Conservation (phyloP, 2,329 filamentous ascomycete genomes). For the Blumeria graminis region DNA sequence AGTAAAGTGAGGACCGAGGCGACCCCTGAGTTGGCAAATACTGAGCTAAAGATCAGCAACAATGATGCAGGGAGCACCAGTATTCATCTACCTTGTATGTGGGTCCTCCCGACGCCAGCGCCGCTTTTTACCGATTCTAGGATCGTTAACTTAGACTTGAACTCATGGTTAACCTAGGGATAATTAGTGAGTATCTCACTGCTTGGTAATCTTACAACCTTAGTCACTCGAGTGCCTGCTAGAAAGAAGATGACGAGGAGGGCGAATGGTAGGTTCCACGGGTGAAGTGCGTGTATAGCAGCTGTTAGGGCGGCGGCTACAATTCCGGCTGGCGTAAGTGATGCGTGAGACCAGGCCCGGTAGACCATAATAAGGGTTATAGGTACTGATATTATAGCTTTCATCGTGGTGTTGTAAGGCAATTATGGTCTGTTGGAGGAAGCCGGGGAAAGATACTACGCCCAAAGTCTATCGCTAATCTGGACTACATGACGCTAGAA, state of each 20-base stretch:
- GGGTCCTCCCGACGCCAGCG: constrained; percentile 61
- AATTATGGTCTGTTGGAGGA: too few relatives aligned
- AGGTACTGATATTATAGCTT: constrained; percentile 30
- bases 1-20: constrained; percentile 40
- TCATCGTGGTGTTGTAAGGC: constrained; percentile 20
- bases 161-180: constrained; percentile 54
- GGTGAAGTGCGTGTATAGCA: constrained; percentile 64
- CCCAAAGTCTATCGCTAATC: too few relatives aligned
- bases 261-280: constrained; percentile 77
- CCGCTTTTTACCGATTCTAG: constrained; percentile 47
- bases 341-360: constrained; percentile 46
- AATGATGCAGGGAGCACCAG: not conserved
- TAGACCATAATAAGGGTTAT: constrained; percentile 35
- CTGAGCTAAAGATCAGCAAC: constrained; percentile 15
- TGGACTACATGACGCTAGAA: too few relatives aligned
- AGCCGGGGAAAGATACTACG: too few relatives aligned
- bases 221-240: constrained; percentile 60
- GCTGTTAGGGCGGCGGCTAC: constrained; percentile 50
- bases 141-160: constrained; percentile 64
- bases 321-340: constrained; percentile 56
- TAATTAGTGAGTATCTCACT: constrained; percentile 4
- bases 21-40: constrained; percentile 67
- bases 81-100: constrained; percentile 39
- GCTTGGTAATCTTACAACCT: constrained; percentile 23
- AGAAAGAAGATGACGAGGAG: constrained; percentile 71